Conservation (phyloP, 2,329 filamentous ascomycete species). For the Elsinoe australis region DNA sequence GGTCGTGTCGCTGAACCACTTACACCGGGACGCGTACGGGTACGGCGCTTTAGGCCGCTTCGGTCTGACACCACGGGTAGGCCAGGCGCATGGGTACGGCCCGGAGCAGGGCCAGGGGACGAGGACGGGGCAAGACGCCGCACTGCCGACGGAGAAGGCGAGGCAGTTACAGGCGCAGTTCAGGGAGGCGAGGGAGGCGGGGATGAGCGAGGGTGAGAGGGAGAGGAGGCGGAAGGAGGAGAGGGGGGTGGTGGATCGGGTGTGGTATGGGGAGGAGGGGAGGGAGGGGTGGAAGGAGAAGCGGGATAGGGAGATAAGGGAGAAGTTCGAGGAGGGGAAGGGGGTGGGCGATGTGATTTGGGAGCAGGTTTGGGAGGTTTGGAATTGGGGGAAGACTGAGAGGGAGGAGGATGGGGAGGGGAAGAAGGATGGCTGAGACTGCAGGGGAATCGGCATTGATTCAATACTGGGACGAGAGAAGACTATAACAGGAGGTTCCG, state of each 20-base stretch:
- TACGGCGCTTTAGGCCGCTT: constrained; percentile 33
- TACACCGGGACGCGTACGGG: constrained; percentile 37
- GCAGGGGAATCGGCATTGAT: too few species aligned
- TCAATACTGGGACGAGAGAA: too few species aligned
- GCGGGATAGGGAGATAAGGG: constrained; percentile 39
- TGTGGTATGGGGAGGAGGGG: constrained; percentile 35
- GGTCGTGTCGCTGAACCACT: constrained; percentile 44
- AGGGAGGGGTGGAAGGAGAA: constrained; percentile 39
- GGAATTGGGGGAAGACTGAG: constrained; percentile 23
- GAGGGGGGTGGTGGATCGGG: constrained; percentile 27
- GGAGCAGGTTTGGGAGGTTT: constrained; percentile 30
- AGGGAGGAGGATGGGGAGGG: not conserved
- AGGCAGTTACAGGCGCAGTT: constrained; percentile 29
- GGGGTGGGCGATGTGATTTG: constrained; percentile 33
- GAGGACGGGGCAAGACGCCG: constrained; percentile 20
- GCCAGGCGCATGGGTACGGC: too few species aligned
- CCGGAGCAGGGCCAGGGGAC: too few species aligned
- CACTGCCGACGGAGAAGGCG: constrained; percentile 34
- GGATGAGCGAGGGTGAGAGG: constrained; percentile 32
- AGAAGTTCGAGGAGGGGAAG: constrained; percentile 34
- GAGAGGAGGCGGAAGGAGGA: constrained; percentile 21
- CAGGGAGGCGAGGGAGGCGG: constrained; percentile 32
- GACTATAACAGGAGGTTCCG: too few species aligned
- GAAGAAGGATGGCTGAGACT: not conserved
- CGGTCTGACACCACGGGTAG: too few species aligned